Base-by-base conservation (phyloP, 148 eudicot genomes). In the Linanthus parryae region DNA sequence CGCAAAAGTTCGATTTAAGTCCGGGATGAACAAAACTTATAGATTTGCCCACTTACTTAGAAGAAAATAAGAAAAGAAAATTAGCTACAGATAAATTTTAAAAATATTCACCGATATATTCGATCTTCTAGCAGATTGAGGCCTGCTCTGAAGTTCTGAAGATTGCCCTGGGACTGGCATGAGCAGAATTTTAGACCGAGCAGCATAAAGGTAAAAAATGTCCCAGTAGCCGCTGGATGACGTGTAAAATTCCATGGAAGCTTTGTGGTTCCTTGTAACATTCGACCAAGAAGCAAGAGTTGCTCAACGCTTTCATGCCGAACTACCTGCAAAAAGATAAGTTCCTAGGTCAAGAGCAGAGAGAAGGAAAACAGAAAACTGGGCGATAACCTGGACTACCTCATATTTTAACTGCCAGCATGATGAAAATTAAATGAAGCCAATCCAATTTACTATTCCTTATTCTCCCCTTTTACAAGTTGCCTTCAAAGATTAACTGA, bases 91-190 rank as follows among this genome's bases (percentile, higher is more conserved):
- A 16, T 48, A 48, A 38, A 37, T 52, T 27, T 52, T n/a, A n/a
- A 33, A 31, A 51, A 27, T 9, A 3, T 9, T 60, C 57, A 94
- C 99, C 96, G 62, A 58, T 88, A 88, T 56, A 94, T 80, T 23
- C 91, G 83, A 68, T 94, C 99, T 78, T 94, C 99, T 49, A 94
- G 82, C 54, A 94, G 65, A 70, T 84, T 96, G 68, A 94, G 90
- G 61, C 99, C 99, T 54, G 72, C 62, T 70, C 63, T 84, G 58
- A 84, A 84, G 48, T 72, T 76, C 52, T 79, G 88, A 67, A 94
- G 70, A 75, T 84, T 88, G 26, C 84, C 82, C 79, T 84, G 96
- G 44, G 76, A 75, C 55, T 75, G 81, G 77, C 96, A 92, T 44
- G 95, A 75, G 52, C 95, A 84, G 36, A 77, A 80, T 71, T 94